These are phyloP conservation scores for Melampsora americana DNA, from an alignment of 1,284 basidiomycete genomes.

Conservation along the genomic window DNA sequence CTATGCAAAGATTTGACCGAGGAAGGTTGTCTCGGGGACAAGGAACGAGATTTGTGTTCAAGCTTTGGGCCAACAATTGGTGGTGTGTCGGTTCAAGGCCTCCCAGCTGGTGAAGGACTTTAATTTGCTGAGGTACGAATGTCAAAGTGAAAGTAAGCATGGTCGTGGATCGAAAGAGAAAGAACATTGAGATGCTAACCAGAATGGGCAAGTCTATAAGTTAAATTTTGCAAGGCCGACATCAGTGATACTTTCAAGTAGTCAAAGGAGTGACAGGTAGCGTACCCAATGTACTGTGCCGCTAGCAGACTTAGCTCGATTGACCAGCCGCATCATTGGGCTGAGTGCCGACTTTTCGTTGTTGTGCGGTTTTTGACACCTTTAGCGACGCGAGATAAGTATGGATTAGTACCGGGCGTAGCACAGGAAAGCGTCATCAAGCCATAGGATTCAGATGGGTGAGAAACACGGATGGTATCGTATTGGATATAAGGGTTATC, in stretches of 20 bases:
- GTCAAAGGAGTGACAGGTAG: background rate
- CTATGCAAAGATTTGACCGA: too few species aligned
- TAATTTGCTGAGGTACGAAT: background rate
- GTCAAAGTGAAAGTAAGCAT: background rate
- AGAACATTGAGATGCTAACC: background rate
- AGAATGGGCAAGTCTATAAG: background rate
- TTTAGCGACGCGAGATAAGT: background rate
- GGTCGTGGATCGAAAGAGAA: background rate
- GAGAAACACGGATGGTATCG: background rate
- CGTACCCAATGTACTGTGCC: background rate
- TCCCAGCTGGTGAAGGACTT: conserved; percentile 8
- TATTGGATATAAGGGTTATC: background rate
- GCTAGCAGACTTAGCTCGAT: background rate
- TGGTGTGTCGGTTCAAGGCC: conserved; percentile 5
- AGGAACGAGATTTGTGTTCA: too few species aligned
- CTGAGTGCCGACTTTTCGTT: background rate
- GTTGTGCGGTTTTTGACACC: background rate
- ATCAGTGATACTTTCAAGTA: background rate
- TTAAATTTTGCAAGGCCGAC: background rate
- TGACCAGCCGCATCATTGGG: background rate
- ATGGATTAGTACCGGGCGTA: background rate
- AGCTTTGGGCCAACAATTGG: background rate
- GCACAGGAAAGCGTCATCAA: background rate
- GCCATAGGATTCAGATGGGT: background rate
- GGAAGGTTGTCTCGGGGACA: too few species aligned